phyloP scores from a whole-genome alignment of 2,329 filamentous ascomycete species.

The Emergomyces orientalis region DNA sequence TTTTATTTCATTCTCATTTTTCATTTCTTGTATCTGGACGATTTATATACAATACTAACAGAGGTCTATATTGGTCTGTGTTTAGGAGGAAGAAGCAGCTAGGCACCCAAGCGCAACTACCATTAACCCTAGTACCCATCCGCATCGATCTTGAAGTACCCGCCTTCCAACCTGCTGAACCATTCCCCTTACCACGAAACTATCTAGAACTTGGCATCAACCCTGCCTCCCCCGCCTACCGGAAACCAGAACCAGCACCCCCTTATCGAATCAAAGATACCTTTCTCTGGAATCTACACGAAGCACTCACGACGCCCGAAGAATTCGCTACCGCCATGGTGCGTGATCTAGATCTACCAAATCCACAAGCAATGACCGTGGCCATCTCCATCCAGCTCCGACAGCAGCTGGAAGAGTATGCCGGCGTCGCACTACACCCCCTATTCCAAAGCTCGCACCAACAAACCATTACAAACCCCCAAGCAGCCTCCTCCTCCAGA shows the following conservation, averaged over 20 bases:
- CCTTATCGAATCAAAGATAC: slow-evolving; percentile 85
- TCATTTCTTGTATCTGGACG: neutral
- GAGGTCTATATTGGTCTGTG: neutral
- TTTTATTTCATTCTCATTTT: neutral
- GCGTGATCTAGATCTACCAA: slow-evolving; percentile 85
- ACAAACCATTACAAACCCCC: slow-evolving; percentile 1
- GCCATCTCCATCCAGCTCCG: slow-evolving; percentile 92
- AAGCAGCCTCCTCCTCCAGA: slow-evolving; percentile 41
- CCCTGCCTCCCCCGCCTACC: slow-evolving; percentile 67
- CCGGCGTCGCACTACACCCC: slow-evolving; percentile 84
- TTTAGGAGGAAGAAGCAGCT: slow-evolving; percentile 51
- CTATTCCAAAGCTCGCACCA: slow-evolving; percentile 57
- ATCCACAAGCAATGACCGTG: slow-evolving; percentile 56
- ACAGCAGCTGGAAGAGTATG: slow-evolving; percentile 91
- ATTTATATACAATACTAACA: neutral
- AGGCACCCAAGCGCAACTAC: slow-evolving; percentile 61
- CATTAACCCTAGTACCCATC: slow-evolving; percentile 86
- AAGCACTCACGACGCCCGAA: slow-evolving; percentile 86
- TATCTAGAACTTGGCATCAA: slow-evolving; percentile 41
- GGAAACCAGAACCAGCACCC: slow-evolving; percentile 66
- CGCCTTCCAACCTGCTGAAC: slow-evolving; percentile 47
- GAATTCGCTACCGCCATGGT: slow-evolving; percentile 88
- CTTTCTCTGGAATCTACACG: slow-evolving; percentile 97
- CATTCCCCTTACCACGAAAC: slow-evolving; percentile 38
- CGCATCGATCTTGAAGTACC: slow-evolving; percentile 91